Base-by-base conservation (phyloP, 805 yeast genomes). In the Yarrowia alimentaria region DNA sequence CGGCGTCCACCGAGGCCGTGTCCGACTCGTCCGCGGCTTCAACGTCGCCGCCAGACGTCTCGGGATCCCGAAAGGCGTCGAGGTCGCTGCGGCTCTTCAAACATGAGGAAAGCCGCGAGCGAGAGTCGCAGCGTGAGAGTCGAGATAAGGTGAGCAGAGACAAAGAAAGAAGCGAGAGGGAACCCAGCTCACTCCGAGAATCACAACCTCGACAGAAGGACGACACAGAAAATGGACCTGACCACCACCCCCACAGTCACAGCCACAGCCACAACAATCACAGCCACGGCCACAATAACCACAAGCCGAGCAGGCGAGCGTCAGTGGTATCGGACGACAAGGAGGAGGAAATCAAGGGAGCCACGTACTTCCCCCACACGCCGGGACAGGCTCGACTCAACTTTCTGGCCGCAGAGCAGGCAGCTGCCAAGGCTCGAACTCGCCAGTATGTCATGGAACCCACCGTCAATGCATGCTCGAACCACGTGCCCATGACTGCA, bases 51-150 rank as follows among this genome's bases (percentile, higher is more conserved):
- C 47, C 47, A 6, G 50, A 43, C 28, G 20, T 31, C 17, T 43
- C 58, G 7, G 52, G 60, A 10, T 58, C 64, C 21, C 61, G 73
- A 42, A 69, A 69, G 55, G 73, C 73, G 14, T 67, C 72, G 32
- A 60, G 63, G 47, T 65, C 70, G 14, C 57, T 69, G 40, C 60
- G 69, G 18, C 61, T 69, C 30, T 69, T 68, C 53, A 62, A 61
- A 38, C 55, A 60, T 34, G 62, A 61, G 20, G 42, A 47, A 17
- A 17, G 32, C 3, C 34, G 28, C 9, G 42, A 47, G 7, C 30
- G 32, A 4, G 51, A 45, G 31, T n/a, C n/a, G n/a, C n/a, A n/a
- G n/a, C n/a, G n/a, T n/a, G n/a, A n/a, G n/a, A n/a, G n/a, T n/a
- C n/a, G n/a, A n/a, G n/a, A n/a, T n/a, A n/a, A n/a, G n/a, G n/a